These are phyloP conservation scores for Novymonas esmeraldas DNA, from an alignment of 208 protist species.

Conservation along the genomic window DNA sequence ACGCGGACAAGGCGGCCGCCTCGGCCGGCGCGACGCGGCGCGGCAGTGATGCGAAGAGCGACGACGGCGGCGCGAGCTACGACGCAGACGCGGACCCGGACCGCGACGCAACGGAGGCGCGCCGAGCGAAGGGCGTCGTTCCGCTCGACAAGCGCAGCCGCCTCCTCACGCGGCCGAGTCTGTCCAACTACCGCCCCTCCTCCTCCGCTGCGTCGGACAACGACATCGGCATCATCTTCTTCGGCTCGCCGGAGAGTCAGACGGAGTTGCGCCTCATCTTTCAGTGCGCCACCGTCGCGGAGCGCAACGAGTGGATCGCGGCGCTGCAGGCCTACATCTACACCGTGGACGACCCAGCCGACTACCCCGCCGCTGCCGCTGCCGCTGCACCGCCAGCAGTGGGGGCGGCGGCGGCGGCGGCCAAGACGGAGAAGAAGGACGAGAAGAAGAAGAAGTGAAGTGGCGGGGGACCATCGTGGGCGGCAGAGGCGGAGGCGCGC, in stretches of 20 bases:
- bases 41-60: slow-evolving; percentile 17
- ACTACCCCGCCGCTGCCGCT: slow-evolving; percentile 24
- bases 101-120: slow-evolving; percentile 19
- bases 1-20: slow-evolving; percentile 25
- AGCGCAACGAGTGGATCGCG: slow-evolving; percentile 33
- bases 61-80: slow-evolving; percentile 31
- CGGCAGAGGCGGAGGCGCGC: too few species aligned
- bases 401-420: too few species aligned
- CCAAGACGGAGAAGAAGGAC: slow-evolving; percentile 15
- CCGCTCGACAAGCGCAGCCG: slow-evolving; percentile 41
- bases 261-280: slow-evolving; percentile 44
- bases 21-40: slow-evolving; percentile 17
- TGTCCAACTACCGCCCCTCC: slow-evolving; percentile 39
- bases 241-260: slow-evolving; percentile 30
- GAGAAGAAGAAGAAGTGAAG: slow-evolving; percentile 8
- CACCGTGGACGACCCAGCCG: slow-evolving; percentile 43
- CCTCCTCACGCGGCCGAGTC: slow-evolving; percentile 38
- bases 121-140: slow-evolving; percentile 39
- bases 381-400: too few species aligned
- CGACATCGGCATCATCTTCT: slow-evolving; percentile 48
- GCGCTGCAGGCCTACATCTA: slow-evolving; percentile 50
- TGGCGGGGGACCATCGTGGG: too few species aligned
- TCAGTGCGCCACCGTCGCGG: slow-evolving; percentile 36
- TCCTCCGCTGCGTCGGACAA: slow-evolving; percentile 29
- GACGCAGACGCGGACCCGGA: slow-evolving; percentile 31